Base-by-base conservation (phyloP, 225 moss, liverwort and hornwort species). In the Polytrichum commune region DNA sequence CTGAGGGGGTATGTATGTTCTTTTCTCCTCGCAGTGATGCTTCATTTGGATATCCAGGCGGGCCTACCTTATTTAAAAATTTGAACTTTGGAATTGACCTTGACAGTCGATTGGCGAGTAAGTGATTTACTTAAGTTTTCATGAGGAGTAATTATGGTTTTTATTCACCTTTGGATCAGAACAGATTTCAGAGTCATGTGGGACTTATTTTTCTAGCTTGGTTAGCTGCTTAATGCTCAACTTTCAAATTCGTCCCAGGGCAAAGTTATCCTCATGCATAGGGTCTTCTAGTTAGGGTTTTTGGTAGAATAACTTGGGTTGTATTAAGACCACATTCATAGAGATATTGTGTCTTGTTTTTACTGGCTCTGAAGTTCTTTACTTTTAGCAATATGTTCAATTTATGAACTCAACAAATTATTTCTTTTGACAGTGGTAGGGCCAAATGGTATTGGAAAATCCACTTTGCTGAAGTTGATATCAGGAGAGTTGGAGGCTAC, bases 1-100 rank as follows among this genome's bases (percentile, higher is more conserved):
- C 60, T 24, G 60, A 24, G 23, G 60, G n/a, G 6, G 60, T 30
- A 18, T 19, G 19, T 65, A 18, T 65, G 18, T 58, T 29, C 29
- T 19, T 61, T 58, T 23, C 20, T 61, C 46, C 64, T 79, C 77
- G 82, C 91, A 95, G 98, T 77, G 98, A 98, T 82, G 98, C 98
- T 29, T 84, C 87, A 53, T 98, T 95, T 80, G 95, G 79, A 70
- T 98, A 95, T 76, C 91, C 95, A 28, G 90, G 88, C 8, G 98
- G 98, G 20, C 98, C 95, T 67, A 0, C 81, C 7, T 73, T 98
- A 66, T 98, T 98, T 72, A 93, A 91, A 79, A 82, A 95, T 70
- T 80, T 98, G 69, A 98, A 98, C 75, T 98, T 98, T 79, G 98
- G 98, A 60, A 91, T 98, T 63, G 98, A 98, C 78, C 98, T 98